These are phyloP conservation scores for Mucor indicus DNA, from an alignment of 371 early-diverging fungal species.

Conservation along the genomic window DNA sequence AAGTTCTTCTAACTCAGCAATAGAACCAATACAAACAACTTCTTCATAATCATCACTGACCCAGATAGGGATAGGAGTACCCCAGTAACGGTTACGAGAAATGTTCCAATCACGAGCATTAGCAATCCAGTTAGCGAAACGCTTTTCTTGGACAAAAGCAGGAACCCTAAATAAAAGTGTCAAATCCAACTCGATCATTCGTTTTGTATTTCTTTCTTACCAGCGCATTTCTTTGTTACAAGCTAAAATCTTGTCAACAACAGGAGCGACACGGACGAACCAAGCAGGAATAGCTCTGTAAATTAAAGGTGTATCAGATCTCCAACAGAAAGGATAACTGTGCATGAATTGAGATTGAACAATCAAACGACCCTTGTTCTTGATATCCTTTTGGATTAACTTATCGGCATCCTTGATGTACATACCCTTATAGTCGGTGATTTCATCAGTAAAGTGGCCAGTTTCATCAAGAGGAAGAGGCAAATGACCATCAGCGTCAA, in stretches of 20 bases:
- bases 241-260: slow-evolving; percentile 83
- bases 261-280: slow-evolving; percentile 95
- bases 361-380: slow-evolving; percentile 81
- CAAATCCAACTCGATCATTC: no score
- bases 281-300: slow-evolving; percentile 99
- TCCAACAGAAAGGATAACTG: slow-evolving; percentile 97
- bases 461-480: slow-evolving; percentile 97
- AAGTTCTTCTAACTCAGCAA: slow-evolving; percentile 92
- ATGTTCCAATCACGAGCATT: slow-evolving; percentile 99
- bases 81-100: slow-evolving; percentile 99
- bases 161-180: slow-evolving; percentile 92
- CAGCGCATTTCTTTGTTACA: slow-evolving; percentile 82
- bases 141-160: slow-evolving; percentile 94
- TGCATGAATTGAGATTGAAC: slow-evolving; percentile 88
- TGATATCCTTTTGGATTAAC: slow-evolving; percentile 90
- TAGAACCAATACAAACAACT: slow-evolving; percentile 94
- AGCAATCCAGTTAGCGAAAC: slow-evolving; percentile 99
- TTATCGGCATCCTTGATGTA: slow-evolving; percentile 99
- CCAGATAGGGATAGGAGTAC: slow-evolving; percentile 99
- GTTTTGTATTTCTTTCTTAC: not conserved
- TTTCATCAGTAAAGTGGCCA: slow-evolving; percentile 85
- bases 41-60: slow-evolving; percentile 91
- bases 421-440: slow-evolving; percentile 84
- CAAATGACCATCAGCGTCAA: slow-evolving; percentile 81
- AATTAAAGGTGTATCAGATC: slow-evolving; percentile 99